Percentiles rank a stretch among this genome's conserved stretches.
These are phyloP conservation scores for Sporothrix luriei DNA, from an alignment of 2,329 filamentous ascomycete genomes.

Conservation along the genomic window DNA sequence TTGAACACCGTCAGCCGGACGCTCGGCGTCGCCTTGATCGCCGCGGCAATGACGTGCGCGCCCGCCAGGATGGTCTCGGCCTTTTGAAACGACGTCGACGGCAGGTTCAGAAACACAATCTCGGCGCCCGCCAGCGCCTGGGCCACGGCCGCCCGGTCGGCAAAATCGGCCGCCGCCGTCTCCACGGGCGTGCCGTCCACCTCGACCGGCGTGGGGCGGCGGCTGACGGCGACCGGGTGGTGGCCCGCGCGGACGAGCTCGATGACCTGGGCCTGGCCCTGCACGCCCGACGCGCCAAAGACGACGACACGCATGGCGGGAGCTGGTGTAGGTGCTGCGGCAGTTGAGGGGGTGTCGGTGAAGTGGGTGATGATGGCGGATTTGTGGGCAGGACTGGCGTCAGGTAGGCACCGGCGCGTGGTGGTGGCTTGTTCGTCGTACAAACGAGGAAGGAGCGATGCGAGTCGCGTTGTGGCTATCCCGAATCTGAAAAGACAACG, in stretches of 20 bases:
- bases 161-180: slow-evolving; percentile 37
- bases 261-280: slow-evolving; percentile 39
- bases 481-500: not conserved
- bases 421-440: not conserved
- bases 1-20: slow-evolving; percentile 39
- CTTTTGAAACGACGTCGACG: slow-evolving; percentile 39
- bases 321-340: not conserved
- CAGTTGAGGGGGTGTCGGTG: not conserved
- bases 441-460: slow-evolving; percentile 5
- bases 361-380: not conserved
- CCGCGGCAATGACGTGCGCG: slow-evolving; percentile 60
- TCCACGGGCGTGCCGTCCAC: slow-evolving; percentile 36
- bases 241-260: slow-evolving; percentile 38
- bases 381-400: not conserved
- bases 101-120: slow-evolving; percentile 39
- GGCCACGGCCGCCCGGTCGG: slow-evolving; percentile 30
- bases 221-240: slow-evolving; percentile 39
- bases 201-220: slow-evolving; percentile 35
- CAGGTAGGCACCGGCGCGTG: not conserved
- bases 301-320: slow-evolving; percentile 39
- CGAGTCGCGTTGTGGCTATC: not conserved
- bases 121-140: slow-evolving; percentile 35
- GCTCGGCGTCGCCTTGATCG: slow-evolving; percentile 58
- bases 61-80: slow-evolving; percentile 54
- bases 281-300: slow-evolving; percentile 40